Evolutionary conservation across 306 rosid species (phyloP).

Genomic region (Cyamopsis tetragonoloba): DNA sequence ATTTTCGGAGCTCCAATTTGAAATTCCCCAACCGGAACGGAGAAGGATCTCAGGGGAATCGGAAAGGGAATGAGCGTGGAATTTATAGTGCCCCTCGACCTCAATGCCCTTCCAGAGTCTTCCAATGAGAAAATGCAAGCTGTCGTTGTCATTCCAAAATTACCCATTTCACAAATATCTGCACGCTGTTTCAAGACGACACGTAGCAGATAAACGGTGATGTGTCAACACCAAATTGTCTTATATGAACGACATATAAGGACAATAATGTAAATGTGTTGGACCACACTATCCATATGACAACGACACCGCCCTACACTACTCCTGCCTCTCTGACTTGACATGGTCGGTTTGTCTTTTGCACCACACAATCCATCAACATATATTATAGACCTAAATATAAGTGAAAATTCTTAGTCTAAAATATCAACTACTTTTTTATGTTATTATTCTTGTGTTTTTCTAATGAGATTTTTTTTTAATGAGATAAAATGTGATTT

Average conservation of each 20-base stretch:
- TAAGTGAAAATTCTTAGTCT: too few relatives aligned
- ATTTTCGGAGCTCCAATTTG: constrained; percentile 32
- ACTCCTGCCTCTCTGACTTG: too few relatives aligned
- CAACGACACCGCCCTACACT: not conserved
- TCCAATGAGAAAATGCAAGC: constrained; percentile 16
- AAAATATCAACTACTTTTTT: too few relatives aligned
- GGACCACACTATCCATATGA: not conserved
- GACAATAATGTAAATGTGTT: not conserved
- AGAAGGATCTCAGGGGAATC: not conserved
- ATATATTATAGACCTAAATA: too few relatives aligned
- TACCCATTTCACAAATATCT: constrained; percentile 12
- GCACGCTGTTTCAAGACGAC: not conserved
- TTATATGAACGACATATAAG: too few relatives aligned
- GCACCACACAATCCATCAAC: not conserved
- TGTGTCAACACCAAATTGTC: not conserved
- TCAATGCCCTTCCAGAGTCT: constrained; percentile 23
- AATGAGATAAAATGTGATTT: too few relatives aligned
- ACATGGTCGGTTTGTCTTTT: not conserved
- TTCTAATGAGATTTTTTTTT: too few relatives aligned
- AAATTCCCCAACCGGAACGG: not conserved
- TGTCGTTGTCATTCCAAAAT: not conserved
- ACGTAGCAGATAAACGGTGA: not conserved
- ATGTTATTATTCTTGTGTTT: too few relatives aligned
- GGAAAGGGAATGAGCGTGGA: not conserved
- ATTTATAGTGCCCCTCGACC: constrained; percentile 22